Evolutionary conservation across 495 filamentous ascomycete species (phyloP).

Genomic region (Sordaria brevicollis): DNA sequence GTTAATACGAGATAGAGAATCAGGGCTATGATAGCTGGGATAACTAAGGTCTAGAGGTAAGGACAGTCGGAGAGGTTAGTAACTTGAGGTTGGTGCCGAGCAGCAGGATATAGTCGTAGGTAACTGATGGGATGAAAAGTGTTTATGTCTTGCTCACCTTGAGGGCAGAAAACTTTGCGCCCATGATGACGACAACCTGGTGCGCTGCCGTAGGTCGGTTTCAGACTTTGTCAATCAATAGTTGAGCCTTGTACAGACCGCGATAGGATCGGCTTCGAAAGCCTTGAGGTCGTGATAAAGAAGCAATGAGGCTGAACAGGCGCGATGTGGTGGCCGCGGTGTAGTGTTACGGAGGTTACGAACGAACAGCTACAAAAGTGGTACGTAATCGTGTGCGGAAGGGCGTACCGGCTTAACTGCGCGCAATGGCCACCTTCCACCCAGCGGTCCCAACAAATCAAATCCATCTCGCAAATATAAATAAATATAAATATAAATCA

Average conservation of each 20-base stretch:
- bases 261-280: neutral
- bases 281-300: neutral
- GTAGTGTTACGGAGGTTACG: neutral
- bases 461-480: too few relatives aligned
- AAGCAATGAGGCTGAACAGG: neutral
- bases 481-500: too few relatives aligned
- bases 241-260: neutral
- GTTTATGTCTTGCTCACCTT: constrained; percentile 25
- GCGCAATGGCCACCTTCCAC: neutral
- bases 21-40: constrained; percentile 70
- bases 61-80: neutral
- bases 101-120: too few relatives aligned
- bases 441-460: too few relatives aligned
- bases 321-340: neutral
- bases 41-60: constrained; percentile 54
- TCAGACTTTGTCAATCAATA: neutral
- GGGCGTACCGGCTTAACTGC: neutral
- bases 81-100: neutral
- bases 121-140: neutral
- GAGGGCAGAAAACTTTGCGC: constrained; percentile 29
- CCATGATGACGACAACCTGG: constrained; percentile 19
- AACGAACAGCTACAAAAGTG: too few relatives aligned
- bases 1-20: constrained; percentile 61
- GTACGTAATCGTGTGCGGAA: neutral
- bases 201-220: neutral